Percentiles rank a stretch among this genome's conserved stretches.
Evolutionary conservation across 805 yeast genomes (phyloP).

Genomic region (Kodamaea fukazawae): DNA sequence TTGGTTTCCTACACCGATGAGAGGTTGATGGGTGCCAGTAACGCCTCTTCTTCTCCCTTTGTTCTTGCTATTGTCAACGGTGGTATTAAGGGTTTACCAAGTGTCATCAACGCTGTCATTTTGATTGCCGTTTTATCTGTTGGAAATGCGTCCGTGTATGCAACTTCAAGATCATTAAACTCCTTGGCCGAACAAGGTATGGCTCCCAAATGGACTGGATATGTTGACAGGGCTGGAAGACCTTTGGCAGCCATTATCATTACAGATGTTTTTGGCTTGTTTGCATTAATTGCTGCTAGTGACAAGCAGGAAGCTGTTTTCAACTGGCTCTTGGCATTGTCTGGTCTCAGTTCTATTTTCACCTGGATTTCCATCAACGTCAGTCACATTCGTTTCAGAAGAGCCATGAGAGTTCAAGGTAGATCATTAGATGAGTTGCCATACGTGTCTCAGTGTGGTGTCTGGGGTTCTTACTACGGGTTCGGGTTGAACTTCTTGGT

Average conservation of each 20-base stretch:
- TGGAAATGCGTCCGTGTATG: constrained; percentile 69
- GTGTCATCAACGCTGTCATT: constrained; percentile 67
- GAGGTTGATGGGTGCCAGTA: constrained; percentile 47
- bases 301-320: constrained; percentile 55
- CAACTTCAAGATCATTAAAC: constrained; percentile 65
- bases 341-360: constrained; percentile 70
- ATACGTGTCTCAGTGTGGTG: constrained; percentile 35
- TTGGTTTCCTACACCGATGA: constrained; percentile 62
- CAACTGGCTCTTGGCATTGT: constrained; percentile 69
- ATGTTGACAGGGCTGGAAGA: constrained; percentile 74
- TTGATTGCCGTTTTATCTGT: constrained; percentile 67
- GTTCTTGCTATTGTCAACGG: constrained; percentile 69
- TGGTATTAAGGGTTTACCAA: constrained; percentile 65
- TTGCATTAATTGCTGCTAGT: constrained; percentile 63
- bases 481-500: constrained; percentile 30
- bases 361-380: constrained; percentile 75
- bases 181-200: constrained; percentile 65
- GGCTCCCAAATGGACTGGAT: constrained; percentile 59
- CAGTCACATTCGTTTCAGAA: constrained; percentile 61
- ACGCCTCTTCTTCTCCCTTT: constrained; percentile 68
- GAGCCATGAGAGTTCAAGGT: constrained; percentile 53
- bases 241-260: constrained; percentile 65
- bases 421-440: constrained; percentile 34
- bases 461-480: constrained; percentile 34
- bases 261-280: constrained; percentile 51